Evolutionary conservation across 345 rosid genomes (phyloP).

Genomic region (thale cress (Arabidopsis thaliana)): DNA sequence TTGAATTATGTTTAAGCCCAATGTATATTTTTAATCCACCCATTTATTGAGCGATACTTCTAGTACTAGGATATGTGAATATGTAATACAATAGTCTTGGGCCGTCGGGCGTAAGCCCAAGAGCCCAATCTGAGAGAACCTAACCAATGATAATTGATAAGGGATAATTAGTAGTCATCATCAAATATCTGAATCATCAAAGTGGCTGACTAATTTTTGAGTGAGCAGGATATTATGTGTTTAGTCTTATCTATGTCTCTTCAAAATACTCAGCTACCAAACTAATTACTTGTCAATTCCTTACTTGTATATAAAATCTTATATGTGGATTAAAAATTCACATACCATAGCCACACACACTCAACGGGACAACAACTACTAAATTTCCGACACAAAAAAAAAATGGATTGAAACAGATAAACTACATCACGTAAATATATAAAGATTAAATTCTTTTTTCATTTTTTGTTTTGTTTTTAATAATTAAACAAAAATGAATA

Average conservation of each 20-base stretch:
- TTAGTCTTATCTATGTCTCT: not conserved
- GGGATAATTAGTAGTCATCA: too few relatives aligned
- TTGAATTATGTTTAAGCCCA: conserved; percentile 5
- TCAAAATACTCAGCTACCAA: not conserved
- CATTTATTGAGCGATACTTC: not conserved
- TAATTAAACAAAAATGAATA: not conserved
- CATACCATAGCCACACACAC: conserved; percentile 29
- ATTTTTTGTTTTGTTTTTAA: not conserved
- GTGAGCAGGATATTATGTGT: too few relatives aligned
- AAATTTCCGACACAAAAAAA: conserved; percentile 23
- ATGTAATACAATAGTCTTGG: too few relatives aligned
- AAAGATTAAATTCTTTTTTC: conserved; percentile 12
- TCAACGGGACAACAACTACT: conserved; percentile 4
- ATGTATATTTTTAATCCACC: not conserved
- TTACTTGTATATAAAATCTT: conserved; percentile 4
- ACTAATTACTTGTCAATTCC: conserved; percentile 14
- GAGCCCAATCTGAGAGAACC: too few relatives aligned
- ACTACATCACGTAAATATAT: conserved; percentile 21
- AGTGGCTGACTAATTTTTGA: too few relatives aligned
- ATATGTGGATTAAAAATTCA: conserved; percentile 19
- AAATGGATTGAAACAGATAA: conserved; percentile 19
- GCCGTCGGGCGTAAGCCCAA: too few relatives aligned
- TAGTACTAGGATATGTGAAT: not conserved
- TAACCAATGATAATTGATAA: too few relatives aligned
- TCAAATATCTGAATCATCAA: too few relatives aligned